A percentile compares a stretch with the other conserved stretches of the same genome.
These are phyloP conservation scores for Calonectria pseudoreteaudii DNA, from an alignment of 2,329 filamentous ascomycete genomes.

Conservation along the genomic window DNA sequence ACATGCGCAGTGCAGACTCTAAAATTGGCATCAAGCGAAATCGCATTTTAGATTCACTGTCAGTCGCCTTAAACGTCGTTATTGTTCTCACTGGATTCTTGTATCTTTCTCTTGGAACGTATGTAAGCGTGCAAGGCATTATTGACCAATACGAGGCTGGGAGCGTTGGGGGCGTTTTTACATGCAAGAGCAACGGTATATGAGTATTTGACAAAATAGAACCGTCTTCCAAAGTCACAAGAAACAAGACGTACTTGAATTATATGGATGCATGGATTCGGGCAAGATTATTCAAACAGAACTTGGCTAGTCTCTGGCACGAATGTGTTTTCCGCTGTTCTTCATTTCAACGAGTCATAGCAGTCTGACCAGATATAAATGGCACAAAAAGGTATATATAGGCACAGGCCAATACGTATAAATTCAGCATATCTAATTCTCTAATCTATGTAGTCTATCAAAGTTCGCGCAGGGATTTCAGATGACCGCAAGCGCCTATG, in stretches of 20 bases:
- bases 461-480: not conserved
- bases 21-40: conserved; percentile 64
- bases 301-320: too few species aligned
- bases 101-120: conserved; percentile 85
- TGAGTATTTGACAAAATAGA: conserved; percentile 42
- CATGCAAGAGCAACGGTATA: conserved; percentile 77
- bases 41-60: conserved; percentile 60
- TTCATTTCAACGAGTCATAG: too few species aligned
- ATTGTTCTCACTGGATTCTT: conserved; percentile 81
- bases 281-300: too few species aligned
- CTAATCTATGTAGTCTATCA: not conserved
- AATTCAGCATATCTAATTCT: not conserved
- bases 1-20: conserved; percentile 76
- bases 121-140: conserved; percentile 79
- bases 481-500: not conserved
- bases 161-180: conserved; percentile 78
- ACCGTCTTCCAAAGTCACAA: not conserved
- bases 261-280: too few species aligned
- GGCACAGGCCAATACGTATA: rapidly evolving
- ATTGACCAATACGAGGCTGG: conserved; percentile 77
- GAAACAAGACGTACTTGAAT: not conserved
- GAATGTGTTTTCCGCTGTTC: too few species aligned
- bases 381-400: not conserved
- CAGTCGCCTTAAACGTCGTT: conserved; percentile 75
- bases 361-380: too few species aligned